Evolutionary conservation across 1,284 basidiomycete species (phyloP), one percentile per base, ranked within the genome.

Genomic region (Tetrapyrgos nigripes): DNA sequence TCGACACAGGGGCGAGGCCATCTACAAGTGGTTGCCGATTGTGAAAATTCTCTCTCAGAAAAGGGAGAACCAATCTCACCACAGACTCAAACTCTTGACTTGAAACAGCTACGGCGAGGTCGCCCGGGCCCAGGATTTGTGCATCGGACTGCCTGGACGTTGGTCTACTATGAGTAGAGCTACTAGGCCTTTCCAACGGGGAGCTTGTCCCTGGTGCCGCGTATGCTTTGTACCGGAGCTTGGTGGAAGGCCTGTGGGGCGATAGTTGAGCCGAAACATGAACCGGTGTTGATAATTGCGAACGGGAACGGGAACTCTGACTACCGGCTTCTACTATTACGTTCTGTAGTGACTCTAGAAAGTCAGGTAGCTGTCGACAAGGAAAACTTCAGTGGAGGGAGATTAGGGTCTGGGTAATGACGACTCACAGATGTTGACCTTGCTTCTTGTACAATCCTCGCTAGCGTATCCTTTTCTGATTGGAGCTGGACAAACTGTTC

Each of bases 191-290:
- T 33, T 33, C 31, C 14, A 8, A 14, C 31, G 31, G 9, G 14
- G 31, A 33, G 14, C 9, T 8, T 33, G 31, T 73, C 51, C 76
- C 78, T 10, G 90, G 89, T 1, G 83, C 67, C 35, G 86, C 89
- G 68, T 92, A 92, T 23, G 91, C 87, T 11, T 81, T 76, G 66
- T 92, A 92, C 64, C 88, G 83, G 49, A 92, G 73, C 66, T 84
- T 85, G 63, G 74, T 79, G 4, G 73, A 62, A 10, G 76, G 67
- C 21, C 72, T 64, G 3, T 66, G 69, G 31, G 72, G 67, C 46
- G 77, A 73, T 23, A 71, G 69, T 13, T 68, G 66, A 43, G 74
- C 72, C 6, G 74, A 69, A 14, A 74, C 70, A 47, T 19, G 57
- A 62, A 44, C 33, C 43, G 29, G 44, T 5, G 43, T 58, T 11